phyloP scores from a whole-genome alignment of 2,329 filamentous ascomycete species.

The Diaporthe aspalathi region DNA sequence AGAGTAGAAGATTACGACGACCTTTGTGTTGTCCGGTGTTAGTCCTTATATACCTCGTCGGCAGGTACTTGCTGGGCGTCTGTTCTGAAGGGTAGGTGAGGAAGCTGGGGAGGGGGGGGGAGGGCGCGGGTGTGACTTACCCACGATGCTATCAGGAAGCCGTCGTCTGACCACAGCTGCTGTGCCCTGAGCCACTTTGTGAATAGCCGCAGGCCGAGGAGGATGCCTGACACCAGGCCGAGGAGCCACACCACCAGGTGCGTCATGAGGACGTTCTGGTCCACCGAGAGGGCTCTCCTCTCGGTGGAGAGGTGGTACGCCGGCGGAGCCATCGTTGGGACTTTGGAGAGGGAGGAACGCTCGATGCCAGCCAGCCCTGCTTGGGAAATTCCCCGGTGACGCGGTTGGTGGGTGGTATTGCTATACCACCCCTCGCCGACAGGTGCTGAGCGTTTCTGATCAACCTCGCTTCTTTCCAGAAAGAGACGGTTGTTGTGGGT shows the following conservation, averaged over 20 bases:
- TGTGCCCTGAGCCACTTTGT: constrained; percentile 28
- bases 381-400: constrained; percentile 19
- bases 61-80: no score
- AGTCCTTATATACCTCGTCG: neutral
- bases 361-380: constrained; percentile 7
- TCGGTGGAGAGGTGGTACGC: neutral
- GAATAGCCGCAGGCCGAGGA: constrained; percentile 27
- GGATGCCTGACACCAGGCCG: constrained; percentile 10
- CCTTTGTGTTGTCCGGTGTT: neutral
- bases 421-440: constrained; percentile 24
- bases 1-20: constrained; percentile 30
- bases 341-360: neutral
- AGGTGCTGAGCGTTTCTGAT: constrained; percentile 21
- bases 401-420: constrained; percentile 17
- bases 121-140: constrained; percentile 1
- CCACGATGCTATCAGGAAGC: constrained; percentile 31
- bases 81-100: no score
- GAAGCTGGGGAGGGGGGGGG: no score
- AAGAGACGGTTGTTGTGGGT: neutral
- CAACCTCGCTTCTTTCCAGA: constrained; percentile 1
- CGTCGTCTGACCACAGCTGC: constrained; percentile 27
- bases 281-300: constrained; percentile 9
- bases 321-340: neutral
- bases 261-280: constrained; percentile 29
- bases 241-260: constrained; percentile 35